These are phyloP conservation scores for Endotrypanum monterogeii DNA, from an alignment of 208 protist genomes.

Conservation along the genomic window DNA sequence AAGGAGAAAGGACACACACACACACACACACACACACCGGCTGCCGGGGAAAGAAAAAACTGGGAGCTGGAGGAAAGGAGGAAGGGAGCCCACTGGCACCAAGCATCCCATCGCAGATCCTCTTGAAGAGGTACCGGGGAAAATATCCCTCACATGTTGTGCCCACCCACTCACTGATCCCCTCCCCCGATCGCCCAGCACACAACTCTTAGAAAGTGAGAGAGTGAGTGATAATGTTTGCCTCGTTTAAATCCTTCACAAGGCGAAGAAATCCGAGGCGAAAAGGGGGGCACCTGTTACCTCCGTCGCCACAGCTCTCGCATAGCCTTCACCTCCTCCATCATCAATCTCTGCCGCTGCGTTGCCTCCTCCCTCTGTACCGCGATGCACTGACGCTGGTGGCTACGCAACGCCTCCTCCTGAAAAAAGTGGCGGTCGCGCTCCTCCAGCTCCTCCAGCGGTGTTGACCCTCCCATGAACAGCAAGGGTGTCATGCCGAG, in stretches of 20 bases:
- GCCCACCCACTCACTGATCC: too few relatives aligned
- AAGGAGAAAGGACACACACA: not conserved
- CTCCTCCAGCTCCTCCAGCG: constrained; percentile 32
- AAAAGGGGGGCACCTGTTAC: not conserved
- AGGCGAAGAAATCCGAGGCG: not conserved
- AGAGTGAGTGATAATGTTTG: not conserved
- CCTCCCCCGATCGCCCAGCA: too few relatives aligned
- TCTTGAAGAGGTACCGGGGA: too few relatives aligned
- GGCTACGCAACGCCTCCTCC: constrained; percentile 38
- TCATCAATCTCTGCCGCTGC: constrained; percentile 20
- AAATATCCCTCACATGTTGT: too few relatives aligned
- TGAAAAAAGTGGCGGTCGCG: constrained; percentile 26
- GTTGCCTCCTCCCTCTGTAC: constrained; percentile 27
- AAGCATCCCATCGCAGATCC: too few relatives aligned
- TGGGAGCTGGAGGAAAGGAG: not conserved
- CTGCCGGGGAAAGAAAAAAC: not conserved
- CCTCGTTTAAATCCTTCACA: not conserved
- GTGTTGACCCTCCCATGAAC: constrained; percentile 43
- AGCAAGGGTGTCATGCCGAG: constrained; percentile 82
- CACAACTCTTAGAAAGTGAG: not conserved
- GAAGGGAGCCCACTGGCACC: too few relatives aligned
- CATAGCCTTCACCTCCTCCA: constrained; percentile 13
- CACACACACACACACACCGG: not conserved
- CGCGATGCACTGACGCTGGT: constrained; percentile 22
- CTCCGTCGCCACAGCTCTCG: constrained; percentile 3